phyloP scores from a whole-genome alignment of 768 basidiomycete species.

The Amanita pallidorosea region DNA sequence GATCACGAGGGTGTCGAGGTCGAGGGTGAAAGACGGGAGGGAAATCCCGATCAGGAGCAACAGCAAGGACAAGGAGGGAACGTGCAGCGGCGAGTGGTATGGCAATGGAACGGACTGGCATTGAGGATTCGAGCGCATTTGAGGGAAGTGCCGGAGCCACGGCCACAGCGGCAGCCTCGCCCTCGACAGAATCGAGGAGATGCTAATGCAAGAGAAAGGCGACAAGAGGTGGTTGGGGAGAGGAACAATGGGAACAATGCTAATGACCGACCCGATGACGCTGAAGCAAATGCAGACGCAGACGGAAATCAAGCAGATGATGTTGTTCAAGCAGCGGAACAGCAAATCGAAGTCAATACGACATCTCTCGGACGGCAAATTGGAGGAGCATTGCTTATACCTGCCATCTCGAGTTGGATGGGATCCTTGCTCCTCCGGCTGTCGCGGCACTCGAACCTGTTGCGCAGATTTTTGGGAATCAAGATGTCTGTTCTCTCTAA shows the following conservation, averaged over 20 bases:
- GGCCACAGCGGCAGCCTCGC: background rate
- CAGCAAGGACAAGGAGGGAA: background rate
- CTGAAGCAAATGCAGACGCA: slow-evolving; percentile 9
- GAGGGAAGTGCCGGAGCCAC: background rate
- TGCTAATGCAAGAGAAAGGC: background rate
- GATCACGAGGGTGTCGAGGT: background rate
- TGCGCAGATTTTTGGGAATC: slow-evolving; percentile 29
- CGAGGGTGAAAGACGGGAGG: background rate
- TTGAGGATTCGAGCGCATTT: slow-evolving; percentile 3
- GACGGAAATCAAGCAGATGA: slow-evolving; percentile 29
- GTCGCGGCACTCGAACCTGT: slow-evolving; percentile 31
- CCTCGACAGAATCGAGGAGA: background rate
- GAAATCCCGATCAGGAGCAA: background rate
- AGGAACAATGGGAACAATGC: slow-evolving; percentile 13
- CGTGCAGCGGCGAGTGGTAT: slow-evolving; percentile 2
- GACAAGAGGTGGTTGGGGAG: background rate
- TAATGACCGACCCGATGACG: slow-evolving; percentile 1
- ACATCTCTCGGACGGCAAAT: slow-evolving; percentile 55
- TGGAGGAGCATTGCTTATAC: slow-evolving; percentile 60
- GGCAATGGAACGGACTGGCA: slow-evolving; percentile 8
- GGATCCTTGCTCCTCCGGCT: slow-evolving; percentile 46
- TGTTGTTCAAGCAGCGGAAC: slow-evolving; percentile 39
- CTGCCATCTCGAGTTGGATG: slow-evolving; percentile 56
- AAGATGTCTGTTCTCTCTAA: slow-evolving; percentile 10
- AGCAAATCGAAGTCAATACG: slow-evolving; percentile 45